A percentile compares a stretch with the other conserved stretches of the same genome.
phyloP scores from a whole-genome alignment of 352 stramenopile genomes.

The Phytopythium litorale region DNA sequence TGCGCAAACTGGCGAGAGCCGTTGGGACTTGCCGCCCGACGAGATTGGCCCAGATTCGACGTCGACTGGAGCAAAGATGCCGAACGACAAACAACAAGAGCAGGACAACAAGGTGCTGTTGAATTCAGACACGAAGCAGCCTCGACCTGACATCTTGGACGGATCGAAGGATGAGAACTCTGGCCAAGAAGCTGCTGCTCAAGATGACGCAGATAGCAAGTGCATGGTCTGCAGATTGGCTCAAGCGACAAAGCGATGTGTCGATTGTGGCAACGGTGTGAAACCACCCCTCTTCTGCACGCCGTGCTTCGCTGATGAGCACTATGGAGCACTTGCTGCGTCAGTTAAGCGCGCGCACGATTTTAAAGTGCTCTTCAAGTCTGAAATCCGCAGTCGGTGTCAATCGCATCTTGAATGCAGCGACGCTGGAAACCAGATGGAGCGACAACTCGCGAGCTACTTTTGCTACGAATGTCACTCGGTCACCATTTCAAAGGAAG shows the following conservation, averaged over 20 bases:
- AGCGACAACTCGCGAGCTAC: conserved; percentile 27
- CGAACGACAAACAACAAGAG: background rate
- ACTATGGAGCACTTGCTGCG: conserved; percentile 10
- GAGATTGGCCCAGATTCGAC: background rate
- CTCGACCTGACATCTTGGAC: background rate
- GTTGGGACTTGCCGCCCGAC: conserved; percentile 40
- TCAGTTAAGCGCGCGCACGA: conserved; percentile 35
- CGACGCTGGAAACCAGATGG: conserved; percentile 2
- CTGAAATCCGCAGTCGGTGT: conserved; percentile 23
- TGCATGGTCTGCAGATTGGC: conserved; percentile 34
- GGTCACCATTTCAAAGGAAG: background rate
- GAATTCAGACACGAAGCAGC: background rate
- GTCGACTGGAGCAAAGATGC: background rate
- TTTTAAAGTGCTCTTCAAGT: conserved; percentile 38
- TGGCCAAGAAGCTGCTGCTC: background rate
- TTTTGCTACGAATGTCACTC: conserved; percentile 33
- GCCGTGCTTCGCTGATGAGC: conserved; percentile 52
- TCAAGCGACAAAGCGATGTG: conserved; percentile 45
- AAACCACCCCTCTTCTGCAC: conserved; percentile 34
- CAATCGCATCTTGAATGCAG: conserved; percentile 18
- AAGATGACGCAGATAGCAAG: conserved; percentile 18
- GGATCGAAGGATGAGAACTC: background rate
- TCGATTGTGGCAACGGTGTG: conserved; percentile 30
- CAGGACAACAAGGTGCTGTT: background rate
- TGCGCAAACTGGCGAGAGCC: conserved; percentile 34